Evolutionary conservation across 352 stramenopile species (phyloP).

Genomic region (Phytophthora vignae): DNA sequence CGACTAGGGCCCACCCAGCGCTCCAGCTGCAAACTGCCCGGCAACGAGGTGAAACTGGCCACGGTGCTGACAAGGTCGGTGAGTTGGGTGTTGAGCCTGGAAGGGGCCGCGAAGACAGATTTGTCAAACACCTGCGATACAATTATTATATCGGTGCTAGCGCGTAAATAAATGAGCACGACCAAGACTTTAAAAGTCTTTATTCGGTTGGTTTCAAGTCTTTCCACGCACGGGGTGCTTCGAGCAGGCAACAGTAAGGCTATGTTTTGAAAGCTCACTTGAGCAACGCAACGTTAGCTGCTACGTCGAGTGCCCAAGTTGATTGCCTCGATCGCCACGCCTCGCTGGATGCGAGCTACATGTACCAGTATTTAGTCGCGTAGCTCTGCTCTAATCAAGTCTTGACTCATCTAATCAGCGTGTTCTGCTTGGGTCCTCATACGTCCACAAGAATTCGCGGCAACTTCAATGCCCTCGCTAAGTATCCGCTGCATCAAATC

Average conservation of each 20-base stretch:
- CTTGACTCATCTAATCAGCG: too few relatives aligned
- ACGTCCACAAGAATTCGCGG: background rate
- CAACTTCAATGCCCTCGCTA: background rate
- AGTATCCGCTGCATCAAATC: conserved; percentile 31
- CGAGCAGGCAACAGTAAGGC: too few relatives aligned
- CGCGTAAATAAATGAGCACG: background rate
- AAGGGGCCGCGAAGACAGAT: background rate
- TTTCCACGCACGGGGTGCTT: too few relatives aligned
- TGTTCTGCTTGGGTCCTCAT: too few relatives aligned
- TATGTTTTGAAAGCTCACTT: too few relatives aligned
- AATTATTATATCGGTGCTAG: background rate
- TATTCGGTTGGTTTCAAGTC: too few relatives aligned
- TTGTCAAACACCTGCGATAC: background rate
- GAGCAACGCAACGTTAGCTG: too few relatives aligned
- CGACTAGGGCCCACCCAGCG: conserved; percentile 22
- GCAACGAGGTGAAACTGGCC: background rate
- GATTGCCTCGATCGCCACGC: too few relatives aligned
- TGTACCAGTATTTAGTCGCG: too few relatives aligned
- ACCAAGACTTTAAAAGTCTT: background rate
- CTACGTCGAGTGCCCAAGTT: too few relatives aligned
- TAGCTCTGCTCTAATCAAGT: too few relatives aligned
- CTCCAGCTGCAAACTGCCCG: conserved; percentile 33
- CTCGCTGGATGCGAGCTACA: too few relatives aligned
- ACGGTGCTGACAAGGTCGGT: background rate
- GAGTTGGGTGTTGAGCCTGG: background rate